Evolutionary conservation across 495 filamentous ascomycete species (phyloP).

Genomic region (Beverwykella pulmonaria): DNA sequence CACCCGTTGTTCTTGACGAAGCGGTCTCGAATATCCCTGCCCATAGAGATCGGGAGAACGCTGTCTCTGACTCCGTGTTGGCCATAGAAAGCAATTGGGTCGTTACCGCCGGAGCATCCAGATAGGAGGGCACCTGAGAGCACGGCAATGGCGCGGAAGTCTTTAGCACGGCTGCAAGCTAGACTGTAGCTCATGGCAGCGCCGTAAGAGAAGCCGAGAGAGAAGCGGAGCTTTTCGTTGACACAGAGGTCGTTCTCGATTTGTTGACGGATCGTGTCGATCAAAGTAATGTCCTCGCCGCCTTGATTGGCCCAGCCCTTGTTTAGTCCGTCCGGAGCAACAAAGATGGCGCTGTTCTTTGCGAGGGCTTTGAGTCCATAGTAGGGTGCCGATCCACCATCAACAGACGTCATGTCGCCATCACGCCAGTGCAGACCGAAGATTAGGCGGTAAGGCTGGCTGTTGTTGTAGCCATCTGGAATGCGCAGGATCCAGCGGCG

Average conservation of each 20-base stretch:
- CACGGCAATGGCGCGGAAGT: slow-evolving; percentile 53
- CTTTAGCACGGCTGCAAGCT: slow-evolving; percentile 49
- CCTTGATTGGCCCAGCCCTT: slow-evolving; percentile 50
- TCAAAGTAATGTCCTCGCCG: slow-evolving; percentile 51
- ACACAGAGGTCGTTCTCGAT: slow-evolving; percentile 52
- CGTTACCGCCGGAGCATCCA: slow-evolving; percentile 48
- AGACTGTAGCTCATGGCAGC: slow-evolving; percentile 53
- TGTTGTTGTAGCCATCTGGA: slow-evolving; percentile 49
- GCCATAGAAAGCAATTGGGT: slow-evolving; percentile 51
- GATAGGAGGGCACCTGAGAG: slow-evolving; percentile 49
- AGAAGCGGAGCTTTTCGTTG: slow-evolving; percentile 50
- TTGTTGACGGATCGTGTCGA: slow-evolving; percentile 45
- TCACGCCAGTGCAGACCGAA: slow-evolving; percentile 49
- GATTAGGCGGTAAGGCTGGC: slow-evolving; percentile 48
- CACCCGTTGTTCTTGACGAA: slow-evolving; percentile 52
- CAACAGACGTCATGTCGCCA: slow-evolving; percentile 46
- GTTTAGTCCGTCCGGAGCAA: slow-evolving; percentile 49
- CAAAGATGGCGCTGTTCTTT: slow-evolving; percentile 48
- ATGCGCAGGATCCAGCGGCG: slow-evolving; percentile 45
- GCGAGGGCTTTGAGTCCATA: slow-evolving; percentile 48
- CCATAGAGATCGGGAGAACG: slow-evolving; percentile 46
- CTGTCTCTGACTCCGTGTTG: slow-evolving; percentile 50
- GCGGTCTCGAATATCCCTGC: slow-evolving; percentile 46
- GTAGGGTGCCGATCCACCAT: slow-evolving; percentile 39
- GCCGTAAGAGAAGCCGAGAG: slow-evolving; percentile 55